Conservation (phyloP, 2,329 filamentous ascomycete species). For the Neonectria faginata region DNA sequence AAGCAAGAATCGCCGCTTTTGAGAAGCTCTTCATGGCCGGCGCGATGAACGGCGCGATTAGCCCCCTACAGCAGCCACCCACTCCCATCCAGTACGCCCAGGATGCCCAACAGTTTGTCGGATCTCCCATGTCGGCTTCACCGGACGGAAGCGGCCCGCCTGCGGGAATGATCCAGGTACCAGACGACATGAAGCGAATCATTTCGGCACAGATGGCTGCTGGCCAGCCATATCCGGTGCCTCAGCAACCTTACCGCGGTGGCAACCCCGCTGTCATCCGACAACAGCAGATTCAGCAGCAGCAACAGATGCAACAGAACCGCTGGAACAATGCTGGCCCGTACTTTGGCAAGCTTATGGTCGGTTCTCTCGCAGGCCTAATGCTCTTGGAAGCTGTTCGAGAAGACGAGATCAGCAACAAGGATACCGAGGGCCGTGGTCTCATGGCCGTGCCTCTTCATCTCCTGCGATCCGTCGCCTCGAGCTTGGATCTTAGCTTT, state of each 20-base stretch:
- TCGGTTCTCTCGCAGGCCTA: conserved; percentile 89
- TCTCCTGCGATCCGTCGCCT: conserved; percentile 62
- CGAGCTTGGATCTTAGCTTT: conserved; percentile 62
- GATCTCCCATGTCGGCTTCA: conserved; percentile 57
- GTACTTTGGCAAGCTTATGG: conserved; percentile 84
- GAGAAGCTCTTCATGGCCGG: conserved; percentile 84
- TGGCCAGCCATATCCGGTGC: conserved; percentile 65
- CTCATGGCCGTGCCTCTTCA: conserved; percentile 74
- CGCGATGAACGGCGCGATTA: conserved; percentile 74
- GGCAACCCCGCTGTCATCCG: conserved; percentile 60
- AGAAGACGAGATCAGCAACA: conserved; percentile 73
- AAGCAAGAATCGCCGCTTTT: conserved; percentile 79
- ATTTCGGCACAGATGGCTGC: conserved; percentile 67
- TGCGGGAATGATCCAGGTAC: conserved; percentile 73
- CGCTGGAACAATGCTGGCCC: conserved; percentile 67
- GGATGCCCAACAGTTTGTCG: conserved; percentile 59
- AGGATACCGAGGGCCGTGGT: conserved; percentile 73
- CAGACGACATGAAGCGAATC: conserved; percentile 73
- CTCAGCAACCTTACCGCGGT: conserved; percentile 60
- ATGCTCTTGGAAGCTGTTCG: conserved; percentile 89
- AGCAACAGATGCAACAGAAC: conserved; percentile 61
- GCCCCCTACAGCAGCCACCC: conserved; percentile 65
- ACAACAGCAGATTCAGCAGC: conserved; percentile 68
- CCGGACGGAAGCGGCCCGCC: conserved; percentile 55
- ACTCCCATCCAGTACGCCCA: conserved; percentile 63